Evolutionary conservation across 768 basidiomycete genomes (phyloP), one percentile per base, ranked within the genome.

Genomic region (Ramaria rubella): DNA sequence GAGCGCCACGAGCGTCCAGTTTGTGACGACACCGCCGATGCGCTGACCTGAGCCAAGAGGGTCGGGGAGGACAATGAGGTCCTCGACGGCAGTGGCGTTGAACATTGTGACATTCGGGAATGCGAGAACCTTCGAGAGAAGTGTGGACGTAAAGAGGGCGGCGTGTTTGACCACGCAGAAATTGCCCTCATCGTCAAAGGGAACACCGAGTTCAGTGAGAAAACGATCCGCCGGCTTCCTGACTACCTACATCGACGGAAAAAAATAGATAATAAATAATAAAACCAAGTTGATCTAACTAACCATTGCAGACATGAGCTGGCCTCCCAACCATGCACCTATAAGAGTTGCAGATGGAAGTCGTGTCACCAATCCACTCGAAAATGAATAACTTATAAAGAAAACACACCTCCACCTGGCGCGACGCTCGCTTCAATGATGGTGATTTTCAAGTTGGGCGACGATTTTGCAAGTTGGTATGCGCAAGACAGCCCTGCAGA

Each of bases 141-240:
- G 68, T 1, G 87, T 89, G 14, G 86, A 82, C 2, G 87, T 91
- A 76, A 90, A 90, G 59, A 90, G 73, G 0, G 87, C 87, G 1
- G 87, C 86, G 61, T 90, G 87, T 67, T 87, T 87, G 62, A 91
- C 87, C 59, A 91, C 82, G 59, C 88, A 86, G 64, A 83, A 89
- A 27, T 76, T 59, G 54, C 86, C 87, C 67, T 89, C 87, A 66
- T 89, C 88, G 61, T 90, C 87, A 68, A 82, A 89, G 1, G 82
- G 79, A 21, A 90, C 80, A 24, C 81, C 85, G 49, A 89, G 67
- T 67, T 85, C 82, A 14, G 74, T 72, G 44, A 90, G 75, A 77
- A 91, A 87, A 48, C 73, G 69, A 66, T 90, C 81, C 0, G 85
- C 87, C 3, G 86, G 88, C 71, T 89, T 89, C 60, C 86, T 81